These are phyloP conservation scores for Phytopythium boreale DNA, from an alignment of 352 stramenopile genomes.

Conservation along the genomic window DNA sequence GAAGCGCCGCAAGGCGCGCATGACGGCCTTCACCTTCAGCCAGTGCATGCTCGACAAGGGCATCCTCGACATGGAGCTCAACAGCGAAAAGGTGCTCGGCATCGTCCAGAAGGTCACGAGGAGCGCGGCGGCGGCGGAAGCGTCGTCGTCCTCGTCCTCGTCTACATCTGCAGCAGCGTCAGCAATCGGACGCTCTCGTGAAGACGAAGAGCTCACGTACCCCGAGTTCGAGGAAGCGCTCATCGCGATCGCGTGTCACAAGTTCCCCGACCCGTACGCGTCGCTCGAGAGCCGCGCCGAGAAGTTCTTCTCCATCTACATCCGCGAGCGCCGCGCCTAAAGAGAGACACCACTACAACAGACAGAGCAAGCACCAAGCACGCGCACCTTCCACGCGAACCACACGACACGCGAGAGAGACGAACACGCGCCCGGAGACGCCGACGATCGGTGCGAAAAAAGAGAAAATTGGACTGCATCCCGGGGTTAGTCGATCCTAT, in stretches of 20 bases:
- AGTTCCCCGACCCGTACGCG: slow-evolving; percentile 75
- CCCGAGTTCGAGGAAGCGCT: slow-evolving; percentile 69
- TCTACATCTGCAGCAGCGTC: not conserved
- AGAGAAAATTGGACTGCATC: slow-evolving; percentile 6
- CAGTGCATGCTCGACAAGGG: slow-evolving; percentile 62
- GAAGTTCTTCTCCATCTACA: slow-evolving; percentile 74
- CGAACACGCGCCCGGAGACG: not conserved
- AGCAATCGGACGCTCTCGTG: slow-evolving; percentile 11
- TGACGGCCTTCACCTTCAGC: slow-evolving; percentile 60
- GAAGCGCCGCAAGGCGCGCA: slow-evolving; percentile 34
- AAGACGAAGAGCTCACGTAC: slow-evolving; percentile 59
- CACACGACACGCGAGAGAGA: not conserved
- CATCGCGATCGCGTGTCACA: slow-evolving; percentile 68
- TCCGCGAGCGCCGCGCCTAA: slow-evolving; percentile 28
- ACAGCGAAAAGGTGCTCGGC: slow-evolving; percentile 50
- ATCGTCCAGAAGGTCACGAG: slow-evolving; percentile 54
- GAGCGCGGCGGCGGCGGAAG: slow-evolving; percentile 3
- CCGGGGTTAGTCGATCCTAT: slow-evolving; percentile 1
- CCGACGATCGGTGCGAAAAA: slow-evolving; percentile 3
- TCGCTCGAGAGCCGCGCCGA: slow-evolving; percentile 75
- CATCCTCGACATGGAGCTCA: slow-evolving; percentile 61
- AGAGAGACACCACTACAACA: not conserved
- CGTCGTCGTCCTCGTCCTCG: not conserved
- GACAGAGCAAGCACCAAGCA: not conserved
- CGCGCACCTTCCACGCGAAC: not conserved